Evolutionary conservation across 176 grass and related monocot species (phyloP).

Genomic region (Pontederia paniculata): DNA sequence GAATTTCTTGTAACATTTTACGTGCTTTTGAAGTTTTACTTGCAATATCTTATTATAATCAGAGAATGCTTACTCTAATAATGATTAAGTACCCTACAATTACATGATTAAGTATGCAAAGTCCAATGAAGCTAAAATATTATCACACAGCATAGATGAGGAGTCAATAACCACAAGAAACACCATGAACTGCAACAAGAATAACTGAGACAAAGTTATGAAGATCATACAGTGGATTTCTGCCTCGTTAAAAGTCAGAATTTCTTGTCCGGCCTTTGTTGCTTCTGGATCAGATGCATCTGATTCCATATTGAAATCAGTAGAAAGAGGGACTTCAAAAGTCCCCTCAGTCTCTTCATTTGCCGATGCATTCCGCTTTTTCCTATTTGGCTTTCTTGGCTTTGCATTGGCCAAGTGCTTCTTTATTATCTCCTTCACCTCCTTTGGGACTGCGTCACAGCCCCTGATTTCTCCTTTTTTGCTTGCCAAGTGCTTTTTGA

Average conservation of each 20-base stretch:
- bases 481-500: conserved; percentile 27
- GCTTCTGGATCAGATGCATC: conserved; percentile 19
- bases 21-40: no score
- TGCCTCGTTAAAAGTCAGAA: conserved; percentile 6
- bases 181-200: no score
- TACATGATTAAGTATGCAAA: no score
- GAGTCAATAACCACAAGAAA: no score
- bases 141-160: no score
- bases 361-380: not conserved
- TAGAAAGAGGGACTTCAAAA: not conserved
- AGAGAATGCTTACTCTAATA: no score
- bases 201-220: not conserved
- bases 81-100: no score
- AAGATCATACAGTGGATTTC: conserved; percentile 12
- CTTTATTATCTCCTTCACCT: conserved; percentile 19
- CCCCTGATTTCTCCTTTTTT: conserved; percentile 25
- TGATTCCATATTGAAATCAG: conserved; percentile 11
- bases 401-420: conserved; percentile 16
- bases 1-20: no score
- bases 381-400: conserved; percentile 17
- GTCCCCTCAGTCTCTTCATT: conserved; percentile 2
- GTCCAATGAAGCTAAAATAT: no score
- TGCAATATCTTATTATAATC: no score
- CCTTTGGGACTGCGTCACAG: conserved; percentile 22
- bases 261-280: conserved; percentile 13